phyloP scores from a whole-genome alignment of 371 early-diverging fungal genomes.

The Mucor piriformis region DNA sequence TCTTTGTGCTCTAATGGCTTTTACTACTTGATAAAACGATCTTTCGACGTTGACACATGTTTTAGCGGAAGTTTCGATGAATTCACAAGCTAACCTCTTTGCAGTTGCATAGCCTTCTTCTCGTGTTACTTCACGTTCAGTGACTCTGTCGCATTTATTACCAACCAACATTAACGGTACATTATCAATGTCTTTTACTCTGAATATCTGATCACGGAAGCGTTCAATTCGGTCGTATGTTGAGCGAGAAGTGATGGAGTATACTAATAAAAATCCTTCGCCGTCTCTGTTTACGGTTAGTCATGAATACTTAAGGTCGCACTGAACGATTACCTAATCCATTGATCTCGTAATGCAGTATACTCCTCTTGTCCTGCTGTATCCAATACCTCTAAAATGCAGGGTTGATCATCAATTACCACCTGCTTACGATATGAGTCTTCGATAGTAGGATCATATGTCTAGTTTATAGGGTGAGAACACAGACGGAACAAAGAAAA shows the following conservation, averaged over 20 bases:
- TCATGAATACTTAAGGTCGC: no score
- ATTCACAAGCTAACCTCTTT: slow-evolving; percentile 66
- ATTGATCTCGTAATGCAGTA: slow-evolving; percentile 89
- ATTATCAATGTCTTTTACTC: slow-evolving; percentile 80
- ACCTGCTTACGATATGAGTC: slow-evolving; percentile 95
- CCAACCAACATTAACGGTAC: slow-evolving; percentile 88
- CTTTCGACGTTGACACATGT: slow-evolving; percentile 80
- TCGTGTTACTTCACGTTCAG: slow-evolving; percentile 73
- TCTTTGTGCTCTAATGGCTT: slow-evolving; percentile 55
- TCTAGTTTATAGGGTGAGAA: slow-evolving; percentile 49
- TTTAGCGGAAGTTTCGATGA: slow-evolving; percentile 86
- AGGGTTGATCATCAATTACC: slow-evolving; percentile 95
- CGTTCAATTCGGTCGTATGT: slow-evolving; percentile 81
- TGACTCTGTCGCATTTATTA: slow-evolving; percentile 84
- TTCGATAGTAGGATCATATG: slow-evolving; percentile 97
- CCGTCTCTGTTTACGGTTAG: slow-evolving; percentile 64
- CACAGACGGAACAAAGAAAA: neutral
- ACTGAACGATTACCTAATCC: slow-evolving; percentile 63
- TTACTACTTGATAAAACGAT: slow-evolving; percentile 64
- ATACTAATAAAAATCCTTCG: slow-evolving; percentile 87
- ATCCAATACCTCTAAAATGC: slow-evolving; percentile 93
- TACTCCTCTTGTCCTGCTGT: slow-evolving; percentile 94
- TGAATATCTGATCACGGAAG: slow-evolving; percentile 79
- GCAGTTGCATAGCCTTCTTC: slow-evolving; percentile 80
- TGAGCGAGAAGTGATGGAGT: slow-evolving; percentile 82